These are phyloP conservation scores for Fusarium compactum DNA, from an alignment of 2,329 filamentous ascomycete genomes.

Conservation along the genomic window DNA sequence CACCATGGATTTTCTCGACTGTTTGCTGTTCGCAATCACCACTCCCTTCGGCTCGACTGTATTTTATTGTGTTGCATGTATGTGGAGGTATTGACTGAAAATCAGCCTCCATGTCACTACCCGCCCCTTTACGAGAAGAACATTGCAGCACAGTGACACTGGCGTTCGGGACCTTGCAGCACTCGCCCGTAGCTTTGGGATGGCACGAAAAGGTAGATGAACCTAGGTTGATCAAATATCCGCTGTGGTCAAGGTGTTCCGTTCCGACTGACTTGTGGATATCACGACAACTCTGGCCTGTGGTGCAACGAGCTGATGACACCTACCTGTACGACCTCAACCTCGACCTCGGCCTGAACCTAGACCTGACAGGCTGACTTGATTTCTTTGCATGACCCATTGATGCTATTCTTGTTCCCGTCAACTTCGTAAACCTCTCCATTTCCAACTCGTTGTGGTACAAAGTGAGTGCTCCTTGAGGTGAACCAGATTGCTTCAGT, in stretches of 20 bases:
- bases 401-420: conserved; percentile 32
- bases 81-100: background rate
- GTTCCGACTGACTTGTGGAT: conserved; percentile 9
- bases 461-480: conserved; percentile 10
- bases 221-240: background rate
- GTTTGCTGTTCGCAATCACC: conserved; percentile 32
- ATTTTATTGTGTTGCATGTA: background rate
- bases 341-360: background rate
- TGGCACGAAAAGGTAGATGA: conserved; percentile 20
- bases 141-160: conserved; percentile 17
- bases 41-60: conserved; percentile 34
- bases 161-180: conserved; percentile 38
- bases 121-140: conserved; percentile 28
- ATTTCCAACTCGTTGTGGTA: conserved; percentile 1
- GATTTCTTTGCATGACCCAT: conserved; percentile 5
- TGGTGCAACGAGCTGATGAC: conserved; percentile 19
- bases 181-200: conserved; percentile 16
- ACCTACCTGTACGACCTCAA: background rate
- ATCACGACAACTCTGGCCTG: conserved; percentile 14
- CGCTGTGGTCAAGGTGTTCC: background rate
- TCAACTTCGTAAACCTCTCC: background rate
- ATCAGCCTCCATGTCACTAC: conserved; percentile 36
- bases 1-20: conserved; percentile 33
- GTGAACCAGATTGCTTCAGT: background rate
- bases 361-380: conserved; percentile 15